These are phyloP conservation scores for Albizia julibrissin DNA, from an alignment of 306 rosid species.

Conservation along the genomic window DNA sequence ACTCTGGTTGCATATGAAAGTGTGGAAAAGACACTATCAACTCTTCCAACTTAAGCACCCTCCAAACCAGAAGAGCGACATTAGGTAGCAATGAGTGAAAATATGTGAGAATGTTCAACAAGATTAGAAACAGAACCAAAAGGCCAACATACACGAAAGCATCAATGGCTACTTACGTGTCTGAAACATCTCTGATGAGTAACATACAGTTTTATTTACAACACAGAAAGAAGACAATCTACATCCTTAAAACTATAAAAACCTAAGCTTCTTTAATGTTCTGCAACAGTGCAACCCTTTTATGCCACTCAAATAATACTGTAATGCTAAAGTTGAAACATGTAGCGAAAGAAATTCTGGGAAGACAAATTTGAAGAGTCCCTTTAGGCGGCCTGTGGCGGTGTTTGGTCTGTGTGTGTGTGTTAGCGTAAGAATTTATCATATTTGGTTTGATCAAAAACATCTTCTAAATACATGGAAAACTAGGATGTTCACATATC, in stretches of 20 bases:
- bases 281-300: slow-evolving; percentile 17
- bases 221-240: neutral
- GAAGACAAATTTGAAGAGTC: neutral
- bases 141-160: neutral
- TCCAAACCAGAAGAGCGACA: neutral
- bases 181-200: neutral
- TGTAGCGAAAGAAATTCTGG: slow-evolving; percentile 12
- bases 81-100: neutral
- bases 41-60: neutral
- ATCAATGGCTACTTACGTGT: neutral
- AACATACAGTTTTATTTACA: slow-evolving; percentile 22
- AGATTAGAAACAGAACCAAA: neutral
- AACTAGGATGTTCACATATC: neutral
- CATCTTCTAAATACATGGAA: neutral
- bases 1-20: neutral
- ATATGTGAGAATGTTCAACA: neutral
- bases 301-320: slow-evolving; percentile 21
- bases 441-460: neutral
- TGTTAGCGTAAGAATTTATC: neutral
- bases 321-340: slow-evolving; percentile 9
- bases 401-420: neutral
- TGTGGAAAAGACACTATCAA: neutral
- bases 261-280: slow-evolving; percentile 9
- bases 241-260: neutral
- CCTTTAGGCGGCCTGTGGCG: neutral